phyloP scores from a whole-genome alignment of 208 protist genomes.

The Leishmania gerbilli region DNA sequence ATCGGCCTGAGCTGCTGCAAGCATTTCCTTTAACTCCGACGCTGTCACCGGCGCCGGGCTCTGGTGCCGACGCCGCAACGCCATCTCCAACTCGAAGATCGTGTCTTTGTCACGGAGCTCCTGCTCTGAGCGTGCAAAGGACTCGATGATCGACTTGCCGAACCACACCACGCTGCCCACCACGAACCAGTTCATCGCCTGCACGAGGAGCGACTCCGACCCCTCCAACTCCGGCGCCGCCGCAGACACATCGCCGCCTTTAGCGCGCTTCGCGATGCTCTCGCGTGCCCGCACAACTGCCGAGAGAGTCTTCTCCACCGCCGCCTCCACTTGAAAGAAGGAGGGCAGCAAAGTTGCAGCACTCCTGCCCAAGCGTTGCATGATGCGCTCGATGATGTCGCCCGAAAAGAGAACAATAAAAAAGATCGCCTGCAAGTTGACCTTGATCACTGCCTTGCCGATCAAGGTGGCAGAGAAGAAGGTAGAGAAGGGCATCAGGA shows the following conservation, averaged over 20 bases:
- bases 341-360: slow-evolving; percentile 33
- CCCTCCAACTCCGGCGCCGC: slow-evolving; percentile 11
- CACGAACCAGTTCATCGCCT: slow-evolving; percentile 58
- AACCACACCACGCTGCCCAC: slow-evolving; percentile 78
- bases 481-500: slow-evolving; percentile 96
- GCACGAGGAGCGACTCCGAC: slow-evolving; percentile 43
- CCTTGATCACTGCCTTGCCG: slow-evolving; percentile 95
- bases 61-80: slow-evolving; percentile 16
- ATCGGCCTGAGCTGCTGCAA: slow-evolving; percentile 13
- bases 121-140: slow-evolving; percentile 75
- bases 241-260: slow-evolving; percentile 7
- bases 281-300: slow-evolving; percentile 63
- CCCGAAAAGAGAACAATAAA: slow-evolving; percentile 89
- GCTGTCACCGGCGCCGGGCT: slow-evolving; percentile 6
- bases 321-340: slow-evolving; percentile 31
- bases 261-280: slow-evolving; percentile 67
- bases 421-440: slow-evolving; percentile 88
- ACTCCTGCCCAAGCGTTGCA: slow-evolving; percentile 33
- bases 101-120: slow-evolving; percentile 46
- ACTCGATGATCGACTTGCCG: slow-evolving; percentile 85
- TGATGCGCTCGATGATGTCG: slow-evolving; percentile 73
- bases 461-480: slow-evolving; percentile 97
- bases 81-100: slow-evolving; percentile 29
- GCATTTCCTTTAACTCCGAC: slow-evolving; percentile 16
- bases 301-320: slow-evolving; percentile 42